Base-by-base conservation (phyloP, 495 filamentous ascomycete species). In the Massariosphaeria phaeospora region DNA sequence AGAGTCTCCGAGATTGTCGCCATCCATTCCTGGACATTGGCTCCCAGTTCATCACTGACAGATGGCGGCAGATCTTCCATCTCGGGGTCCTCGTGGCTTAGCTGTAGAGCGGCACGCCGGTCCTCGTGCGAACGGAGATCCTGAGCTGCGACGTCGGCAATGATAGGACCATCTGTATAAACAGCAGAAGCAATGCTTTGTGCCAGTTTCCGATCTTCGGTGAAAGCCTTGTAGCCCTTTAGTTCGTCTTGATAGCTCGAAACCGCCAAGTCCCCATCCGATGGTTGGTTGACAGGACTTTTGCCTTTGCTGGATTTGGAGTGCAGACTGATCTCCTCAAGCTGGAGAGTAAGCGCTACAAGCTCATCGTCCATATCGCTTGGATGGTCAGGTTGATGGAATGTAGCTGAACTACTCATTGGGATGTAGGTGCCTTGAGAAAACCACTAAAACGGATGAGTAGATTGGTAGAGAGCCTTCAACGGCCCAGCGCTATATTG, bases 171-270 rank as follows among this genome's bases (percentile, higher is more conserved):
- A 31, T 61, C 58, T 2, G 45, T 27, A 34, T 61, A 20, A 12
- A 61, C 52, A 13, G 58, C 58, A 12, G 17, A 10, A 1, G 35
- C 58, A 31, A 61, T 56, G 24, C 58, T 61, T 7, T 48, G 58
- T 18, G 58, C 58, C 5, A 55, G 38, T 31, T 47, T 43, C 6
- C 20, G 18, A 24, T 61, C 58, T 17, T 30, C 34, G 11, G 56
- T 18, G 35, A 51, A 55, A 12, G n/a, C 2, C 7, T 36, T 15
- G 12, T 39, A 24, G 10, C 3, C 15, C 15, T 51, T 21, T 11
- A 61, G n/a, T 25, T 61, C 52, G 30, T 35, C 29, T n/a, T 45
- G 46, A 21, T 15, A 52, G 17, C 20, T 33, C 10, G 31, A 13
- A 34, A 13, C 52, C 8, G 58, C 52, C 4, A 56, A 11, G 20